These are phyloP conservation scores for Nannochloris sp. DNA, from an alignment of 139 green algal genomes.

Conservation along the genomic window DNA sequence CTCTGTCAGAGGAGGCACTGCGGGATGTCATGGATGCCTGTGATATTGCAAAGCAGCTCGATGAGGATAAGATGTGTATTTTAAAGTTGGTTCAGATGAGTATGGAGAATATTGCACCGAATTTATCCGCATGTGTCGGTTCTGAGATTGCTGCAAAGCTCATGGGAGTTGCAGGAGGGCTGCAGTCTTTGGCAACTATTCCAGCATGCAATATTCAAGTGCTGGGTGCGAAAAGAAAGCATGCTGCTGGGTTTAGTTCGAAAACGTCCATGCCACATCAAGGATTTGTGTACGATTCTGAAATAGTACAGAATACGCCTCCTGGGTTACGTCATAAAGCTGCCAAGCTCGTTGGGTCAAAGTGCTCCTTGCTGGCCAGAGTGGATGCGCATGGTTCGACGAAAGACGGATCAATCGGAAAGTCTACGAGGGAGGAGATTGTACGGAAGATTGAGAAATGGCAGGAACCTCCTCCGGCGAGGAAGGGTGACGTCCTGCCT, in stretches of 20 bases:
- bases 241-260: conserved; percentile 70
- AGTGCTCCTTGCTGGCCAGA: conserved; percentile 85
- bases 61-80: conserved; percentile 74
- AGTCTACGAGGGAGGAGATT: conserved; percentile 66
- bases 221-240: conserved; percentile 79
- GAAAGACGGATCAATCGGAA: conserved; percentile 21
- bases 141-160: conserved; percentile 84
- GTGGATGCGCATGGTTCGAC: conserved; percentile 79
- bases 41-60: conserved; percentile 64
- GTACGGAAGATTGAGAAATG: conserved; percentile 93
- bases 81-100: conserved; percentile 71
- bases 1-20: conserved; percentile 52
- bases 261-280: conserved; percentile 61
- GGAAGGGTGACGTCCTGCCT: conserved; percentile 73
- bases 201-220: conserved; percentile 93
- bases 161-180: conserved; percentile 85
- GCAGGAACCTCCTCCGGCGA: conserved; percentile 93
- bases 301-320: conserved; percentile 63
- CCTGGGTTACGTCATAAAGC: conserved; percentile 64
- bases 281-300: conserved; percentile 60
- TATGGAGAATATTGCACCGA: conserved; percentile 91
- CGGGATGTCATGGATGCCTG: conserved; percentile 58
- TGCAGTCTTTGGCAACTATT: conserved; percentile 77
- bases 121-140: conserved; percentile 80
- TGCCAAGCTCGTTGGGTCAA: conserved; percentile 69